phyloP scores from a whole-genome alignment of 192 early-diverging fungal genomes.

The Piromyces finnis region DNA sequence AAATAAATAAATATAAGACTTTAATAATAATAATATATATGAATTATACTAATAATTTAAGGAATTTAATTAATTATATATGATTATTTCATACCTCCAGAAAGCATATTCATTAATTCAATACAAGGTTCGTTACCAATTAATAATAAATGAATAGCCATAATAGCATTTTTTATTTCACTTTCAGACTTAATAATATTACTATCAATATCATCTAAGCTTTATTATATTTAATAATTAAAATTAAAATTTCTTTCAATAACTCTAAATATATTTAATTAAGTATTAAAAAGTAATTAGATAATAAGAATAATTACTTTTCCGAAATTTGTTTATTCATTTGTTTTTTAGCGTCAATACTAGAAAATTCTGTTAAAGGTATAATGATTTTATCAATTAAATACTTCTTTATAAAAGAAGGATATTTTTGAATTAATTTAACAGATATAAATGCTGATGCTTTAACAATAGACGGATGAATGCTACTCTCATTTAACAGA shows the following conservation, averaged over 20 bases:
- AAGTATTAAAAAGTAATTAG: too few species aligned
- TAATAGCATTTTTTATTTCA: slow-evolving; percentile 18
- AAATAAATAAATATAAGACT: too few species aligned
- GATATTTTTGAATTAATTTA: slow-evolving; percentile 24
- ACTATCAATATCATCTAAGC: background rate
- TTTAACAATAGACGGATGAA: background rate
- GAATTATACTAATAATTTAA: too few species aligned
- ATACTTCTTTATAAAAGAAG: slow-evolving; percentile 18
- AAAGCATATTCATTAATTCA: slow-evolving; percentile 19
- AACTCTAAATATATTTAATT: too few species aligned
- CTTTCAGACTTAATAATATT: slow-evolving; percentile 15
- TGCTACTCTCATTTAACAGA: background rate
- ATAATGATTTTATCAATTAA: slow-evolving; percentile 21
- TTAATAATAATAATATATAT: too few species aligned
- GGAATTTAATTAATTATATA: too few species aligned
- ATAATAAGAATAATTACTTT: too few species aligned
- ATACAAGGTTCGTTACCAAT: slow-evolving; percentile 40
- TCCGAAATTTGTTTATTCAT: background rate
- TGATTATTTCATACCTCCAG: background rate
- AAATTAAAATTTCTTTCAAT: too few species aligned
- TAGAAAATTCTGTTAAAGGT: slow-evolving; percentile 10
- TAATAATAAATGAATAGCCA: slow-evolving; percentile 28
- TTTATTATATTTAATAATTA: too few species aligned
- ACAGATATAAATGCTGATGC: slow-evolving; percentile 24
- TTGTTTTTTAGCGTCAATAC: background rate